These are phyloP conservation scores for Sistotremastrum suecicum DNA, from an alignment of 768 basidiomycete species.

Conservation along the genomic window DNA sequence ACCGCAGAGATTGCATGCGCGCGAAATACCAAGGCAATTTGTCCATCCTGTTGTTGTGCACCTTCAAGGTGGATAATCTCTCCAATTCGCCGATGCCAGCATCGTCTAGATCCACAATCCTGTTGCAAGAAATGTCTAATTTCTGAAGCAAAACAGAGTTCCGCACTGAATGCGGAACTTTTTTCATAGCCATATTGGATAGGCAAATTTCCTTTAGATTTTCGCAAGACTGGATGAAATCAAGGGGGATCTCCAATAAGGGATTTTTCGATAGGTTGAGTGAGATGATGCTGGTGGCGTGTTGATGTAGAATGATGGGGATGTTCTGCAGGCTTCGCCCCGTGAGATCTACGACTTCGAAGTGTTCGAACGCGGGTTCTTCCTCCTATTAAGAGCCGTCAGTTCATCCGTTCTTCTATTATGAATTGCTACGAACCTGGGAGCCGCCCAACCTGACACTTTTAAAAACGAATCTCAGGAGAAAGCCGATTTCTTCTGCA, in stretches of 20 bases:
- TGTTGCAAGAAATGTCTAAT: slow-evolving; percentile 84
- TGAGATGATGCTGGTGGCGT: slow-evolving; percentile 70
- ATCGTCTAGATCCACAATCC: slow-evolving; percentile 79
- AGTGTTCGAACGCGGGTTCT: slow-evolving; percentile 53
- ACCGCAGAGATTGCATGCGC: slow-evolving; percentile 50
- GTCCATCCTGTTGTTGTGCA: slow-evolving; percentile 88
- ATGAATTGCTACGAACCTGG: slow-evolving; percentile 20
- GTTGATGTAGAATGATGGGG: slow-evolving; percentile 72
- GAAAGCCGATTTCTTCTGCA: slow-evolving; percentile 65
- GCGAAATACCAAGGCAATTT: slow-evolving; percentile 78
- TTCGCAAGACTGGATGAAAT: slow-evolving; percentile 85
- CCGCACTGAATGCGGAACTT: slow-evolving; percentile 73
- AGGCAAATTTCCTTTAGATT: slow-evolving; percentile 75
- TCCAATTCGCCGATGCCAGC: slow-evolving; percentile 68
- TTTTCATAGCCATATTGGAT: slow-evolving; percentile 88
- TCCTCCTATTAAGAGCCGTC: slow-evolving; percentile 39
- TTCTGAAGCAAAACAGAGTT: slow-evolving; percentile 60
- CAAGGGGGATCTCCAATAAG: slow-evolving; percentile 89
- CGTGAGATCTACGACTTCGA: slow-evolving; percentile 70
- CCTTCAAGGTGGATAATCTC: slow-evolving; percentile 49
- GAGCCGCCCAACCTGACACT: slow-evolving; percentile 50
- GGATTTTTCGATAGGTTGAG: slow-evolving; percentile 90
- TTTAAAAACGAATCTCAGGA: slow-evolving; percentile 86
- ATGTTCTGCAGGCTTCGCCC: slow-evolving; percentile 73
- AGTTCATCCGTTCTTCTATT: background rate